A percentile compares a stretch with the other conserved stretches of the same genome.
phyloP scores from a whole-genome alignment of 179 eudicot genomes.

The Spergularia azorica region DNA sequence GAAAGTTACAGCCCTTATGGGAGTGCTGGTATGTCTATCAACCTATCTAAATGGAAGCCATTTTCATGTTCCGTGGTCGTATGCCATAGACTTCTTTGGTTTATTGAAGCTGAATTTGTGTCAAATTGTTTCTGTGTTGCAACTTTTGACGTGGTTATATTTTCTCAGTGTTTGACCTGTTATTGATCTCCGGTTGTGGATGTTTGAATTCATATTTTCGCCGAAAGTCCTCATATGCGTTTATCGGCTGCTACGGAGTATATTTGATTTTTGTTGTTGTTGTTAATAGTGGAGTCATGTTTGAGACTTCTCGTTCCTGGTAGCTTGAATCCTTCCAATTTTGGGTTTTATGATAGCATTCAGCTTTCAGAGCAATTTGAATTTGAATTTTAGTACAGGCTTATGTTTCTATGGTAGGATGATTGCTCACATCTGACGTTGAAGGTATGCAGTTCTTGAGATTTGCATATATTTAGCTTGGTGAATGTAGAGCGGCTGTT shows the following conservation, averaged over 20 bases:
- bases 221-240: too few relatives aligned
- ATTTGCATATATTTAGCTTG: not conserved
- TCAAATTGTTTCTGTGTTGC: not conserved
- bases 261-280: not conserved
- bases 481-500: not conserved
- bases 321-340: not conserved
- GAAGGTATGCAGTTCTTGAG: not conserved
- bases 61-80: not conserved
- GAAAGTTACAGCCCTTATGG: slow-evolving; percentile 88
- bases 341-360: too few relatives aligned
- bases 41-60: not conserved
- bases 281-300: not conserved
- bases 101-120: not conserved
- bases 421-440: not conserved
- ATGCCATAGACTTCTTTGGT: not conserved
- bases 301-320: not conserved
- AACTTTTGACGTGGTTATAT: not conserved
- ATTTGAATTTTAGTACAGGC: not conserved
- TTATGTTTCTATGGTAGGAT: not conserved
- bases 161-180: slow-evolving; percentile 3
- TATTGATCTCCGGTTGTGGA: not conserved
- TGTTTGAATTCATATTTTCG: not conserved
- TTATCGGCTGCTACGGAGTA: too few relatives aligned
- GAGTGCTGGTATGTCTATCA: slow-evolving; percentile 73
- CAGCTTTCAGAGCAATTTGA: not conserved